Percentiles rank a stretch among this genome's conserved stretches.
Conservation (phyloP, 257 asterid genomes). For the Capsicum baccatum region DNA sequence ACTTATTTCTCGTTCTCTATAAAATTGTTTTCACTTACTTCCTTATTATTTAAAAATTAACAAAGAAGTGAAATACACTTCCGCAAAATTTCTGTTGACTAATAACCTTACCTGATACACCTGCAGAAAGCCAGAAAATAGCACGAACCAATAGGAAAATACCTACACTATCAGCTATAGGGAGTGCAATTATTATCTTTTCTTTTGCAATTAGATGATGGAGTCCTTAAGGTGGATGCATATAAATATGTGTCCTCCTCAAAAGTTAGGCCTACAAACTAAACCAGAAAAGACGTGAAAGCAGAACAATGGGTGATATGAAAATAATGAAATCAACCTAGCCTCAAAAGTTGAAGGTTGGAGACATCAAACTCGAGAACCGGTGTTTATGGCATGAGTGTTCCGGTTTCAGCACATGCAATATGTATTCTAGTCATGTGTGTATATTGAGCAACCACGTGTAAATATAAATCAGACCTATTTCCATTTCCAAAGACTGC, state of each 20-base stretch:
- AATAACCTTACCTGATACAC: neutral
- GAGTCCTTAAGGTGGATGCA: constrained; percentile 6
- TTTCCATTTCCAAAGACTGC: neutral
- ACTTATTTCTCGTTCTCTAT: neutral
- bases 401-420: constrained; percentile 18
- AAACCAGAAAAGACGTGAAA: constrained; percentile 11
- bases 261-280: neutral
- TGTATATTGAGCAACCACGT: constrained; percentile 8
- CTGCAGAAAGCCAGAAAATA: neutral
- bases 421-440: neutral
- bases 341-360: neutral
- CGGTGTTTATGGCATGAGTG: constrained; percentile 12
- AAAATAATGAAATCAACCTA: constrained; percentile 2
- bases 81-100: neutral
- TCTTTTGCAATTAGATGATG: constrained; percentile 2
- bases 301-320: neutral
- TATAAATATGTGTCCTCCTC: neutral
- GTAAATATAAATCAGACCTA: neutral
- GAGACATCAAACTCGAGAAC: constrained; percentile 11
- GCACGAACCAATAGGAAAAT: constrained; percentile 11
- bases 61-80: neutral
- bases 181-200: constrained; percentile 5
- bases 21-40: constrained; percentile 26
- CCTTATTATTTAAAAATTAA: neutral
- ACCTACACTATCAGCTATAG: neutral